Evolutionary conservation across 768 basidiomycete genomes (phyloP).

Genomic region (Hericium erinaceus): DNA sequence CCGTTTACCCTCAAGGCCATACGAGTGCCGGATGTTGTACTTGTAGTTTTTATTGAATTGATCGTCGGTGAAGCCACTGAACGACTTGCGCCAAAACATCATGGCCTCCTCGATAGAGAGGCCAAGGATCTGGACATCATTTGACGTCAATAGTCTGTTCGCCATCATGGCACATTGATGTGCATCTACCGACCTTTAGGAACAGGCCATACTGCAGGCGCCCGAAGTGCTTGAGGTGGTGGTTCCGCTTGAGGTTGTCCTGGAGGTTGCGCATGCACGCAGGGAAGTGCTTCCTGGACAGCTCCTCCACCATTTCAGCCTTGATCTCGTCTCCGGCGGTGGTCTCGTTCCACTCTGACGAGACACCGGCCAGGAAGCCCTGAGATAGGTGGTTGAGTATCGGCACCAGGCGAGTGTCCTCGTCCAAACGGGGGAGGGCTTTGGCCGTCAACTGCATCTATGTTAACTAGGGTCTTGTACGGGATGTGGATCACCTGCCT

Average conservation of each 20-base stretch:
- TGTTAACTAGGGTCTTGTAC: background rate
- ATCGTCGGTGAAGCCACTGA: slow-evolving; percentile 74
- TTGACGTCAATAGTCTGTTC: background rate
- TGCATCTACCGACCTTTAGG: slow-evolving; percentile 59
- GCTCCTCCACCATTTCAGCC: slow-evolving; percentile 89
- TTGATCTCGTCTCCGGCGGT: slow-evolving; percentile 58
- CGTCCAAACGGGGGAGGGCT: slow-evolving; percentile 83
- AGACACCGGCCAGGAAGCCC: slow-evolving; percentile 87
- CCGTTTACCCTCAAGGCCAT: slow-evolving; percentile 88
- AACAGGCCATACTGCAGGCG: slow-evolving; percentile 89
- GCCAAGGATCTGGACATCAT: slow-evolving; percentile 63
- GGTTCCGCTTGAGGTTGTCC: slow-evolving; percentile 62
- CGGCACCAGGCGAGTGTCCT: slow-evolving; percentile 85
- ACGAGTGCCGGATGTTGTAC: slow-evolving; percentile 95
- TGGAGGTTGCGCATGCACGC: slow-evolving; percentile 92
- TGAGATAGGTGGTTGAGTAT: slow-evolving; percentile 87
- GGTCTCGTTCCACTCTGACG: slow-evolving; percentile 70
- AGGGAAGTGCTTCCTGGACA: slow-evolving; percentile 86
- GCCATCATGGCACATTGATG: background rate
- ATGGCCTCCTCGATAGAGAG: slow-evolving; percentile 91
- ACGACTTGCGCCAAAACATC: slow-evolving; percentile 86
- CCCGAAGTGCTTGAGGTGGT: slow-evolving; percentile 89
- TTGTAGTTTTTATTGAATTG: slow-evolving; percentile 97
- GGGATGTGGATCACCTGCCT: slow-evolving; percentile 36
- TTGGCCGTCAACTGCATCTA: slow-evolving; percentile 65